Conservation (phyloP, 2,329 filamentous ascomycete genomes). For the Colletotrichum acutatum region DNA sequence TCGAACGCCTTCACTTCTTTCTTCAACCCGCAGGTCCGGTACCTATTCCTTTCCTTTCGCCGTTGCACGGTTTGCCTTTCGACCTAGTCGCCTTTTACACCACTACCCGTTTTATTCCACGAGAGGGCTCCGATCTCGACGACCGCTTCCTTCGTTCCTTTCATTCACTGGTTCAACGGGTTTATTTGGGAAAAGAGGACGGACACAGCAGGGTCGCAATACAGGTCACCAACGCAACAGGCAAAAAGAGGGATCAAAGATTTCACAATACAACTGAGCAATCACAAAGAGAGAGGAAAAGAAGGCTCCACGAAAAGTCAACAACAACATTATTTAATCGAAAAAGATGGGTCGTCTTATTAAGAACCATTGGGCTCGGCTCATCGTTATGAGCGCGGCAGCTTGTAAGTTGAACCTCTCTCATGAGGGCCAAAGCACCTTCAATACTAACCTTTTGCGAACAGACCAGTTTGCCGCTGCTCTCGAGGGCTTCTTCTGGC, state of each 20-base stretch:
- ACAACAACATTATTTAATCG: conserved; percentile 17
- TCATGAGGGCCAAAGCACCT: background rate
- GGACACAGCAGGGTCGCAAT: conserved; percentile 11
- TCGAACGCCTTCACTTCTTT: conserved; percentile 40
- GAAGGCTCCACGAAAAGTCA: conserved; percentile 24
- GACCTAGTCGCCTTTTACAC: conserved; percentile 37
- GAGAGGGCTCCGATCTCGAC: conserved; percentile 35
- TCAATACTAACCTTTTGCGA: conserved; percentile 41
- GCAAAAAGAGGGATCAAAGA: conserved; percentile 8
- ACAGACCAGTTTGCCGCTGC: conserved; percentile 88
- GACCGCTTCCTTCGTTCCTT: conserved; percentile 36
- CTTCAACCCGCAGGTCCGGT: conserved; percentile 62
- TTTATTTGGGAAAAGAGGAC: conserved; percentile 26
- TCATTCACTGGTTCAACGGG: conserved; percentile 32
- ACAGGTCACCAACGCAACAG: conserved; percentile 9
- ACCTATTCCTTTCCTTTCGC: conserved; percentile 49
- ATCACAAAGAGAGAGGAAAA: conserved; percentile 32
- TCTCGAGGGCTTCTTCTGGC: conserved; percentile 94
- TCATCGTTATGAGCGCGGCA: conserved; percentile 90
- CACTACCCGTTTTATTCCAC: conserved; percentile 33
- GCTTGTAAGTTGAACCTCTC: conserved; percentile 65
- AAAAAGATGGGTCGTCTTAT: conserved; percentile 91
- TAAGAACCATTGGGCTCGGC: conserved; percentile 98
- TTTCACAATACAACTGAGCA: conserved; percentile 4
- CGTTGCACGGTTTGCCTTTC: conserved; percentile 40